Percentiles rank a stretch among this genome's conserved stretches.
Evolutionary conservation across 352 stramenopile genomes (phyloP).

Genomic region (Globisporangium solare): DNA sequence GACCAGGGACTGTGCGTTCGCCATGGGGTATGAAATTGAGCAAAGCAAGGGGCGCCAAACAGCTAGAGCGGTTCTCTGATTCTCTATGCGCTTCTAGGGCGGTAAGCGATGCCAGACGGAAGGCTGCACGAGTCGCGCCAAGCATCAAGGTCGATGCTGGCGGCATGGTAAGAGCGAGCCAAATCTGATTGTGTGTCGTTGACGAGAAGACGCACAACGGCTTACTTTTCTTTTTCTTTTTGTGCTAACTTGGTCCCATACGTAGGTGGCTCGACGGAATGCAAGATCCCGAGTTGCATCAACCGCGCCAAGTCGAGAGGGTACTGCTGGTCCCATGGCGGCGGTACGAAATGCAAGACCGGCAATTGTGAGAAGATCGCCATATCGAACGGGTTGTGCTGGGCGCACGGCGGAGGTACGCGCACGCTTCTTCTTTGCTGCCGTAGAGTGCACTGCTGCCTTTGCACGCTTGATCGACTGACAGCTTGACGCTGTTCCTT

Average conservation of each 20-base stretch:
- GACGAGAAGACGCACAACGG: not conserved
- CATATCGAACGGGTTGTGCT: constrained; percentile 29
- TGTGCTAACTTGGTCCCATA: not conserved
- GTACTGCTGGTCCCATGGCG: constrained; percentile 31
- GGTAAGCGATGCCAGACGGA: constrained; percentile 17
- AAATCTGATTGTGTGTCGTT: no score
- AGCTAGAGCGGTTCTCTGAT: not conserved
- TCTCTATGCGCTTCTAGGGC: constrained; percentile 8
- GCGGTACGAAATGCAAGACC: constrained; percentile 26
- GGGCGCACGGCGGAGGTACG: constrained; percentile 27
- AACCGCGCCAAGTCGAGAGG: constrained; percentile 35
- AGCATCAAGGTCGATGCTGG: constrained; percentile 16
- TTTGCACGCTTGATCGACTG: no score
- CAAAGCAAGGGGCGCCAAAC: not conserved
- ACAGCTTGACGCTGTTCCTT: not conserved
- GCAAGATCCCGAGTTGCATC: constrained; percentile 20
- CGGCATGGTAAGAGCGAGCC: constrained; percentile 12
- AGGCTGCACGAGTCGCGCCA: constrained; percentile 22
- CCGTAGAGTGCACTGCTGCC: no score
- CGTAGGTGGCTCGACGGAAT: constrained; percentile 16
- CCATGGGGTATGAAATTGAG: constrained; percentile 49
- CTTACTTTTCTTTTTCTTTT: not conserved
- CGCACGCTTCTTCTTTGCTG: not conserved
- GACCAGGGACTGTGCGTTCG: constrained; percentile 73
- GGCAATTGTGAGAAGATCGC: constrained; percentile 25